A percentile compares a stretch with the other conserved stretches of the same genome.
Evolutionary conservation across 441 rosid species (phyloP).

Genomic region (Hypseocharis bilobata): DNA sequence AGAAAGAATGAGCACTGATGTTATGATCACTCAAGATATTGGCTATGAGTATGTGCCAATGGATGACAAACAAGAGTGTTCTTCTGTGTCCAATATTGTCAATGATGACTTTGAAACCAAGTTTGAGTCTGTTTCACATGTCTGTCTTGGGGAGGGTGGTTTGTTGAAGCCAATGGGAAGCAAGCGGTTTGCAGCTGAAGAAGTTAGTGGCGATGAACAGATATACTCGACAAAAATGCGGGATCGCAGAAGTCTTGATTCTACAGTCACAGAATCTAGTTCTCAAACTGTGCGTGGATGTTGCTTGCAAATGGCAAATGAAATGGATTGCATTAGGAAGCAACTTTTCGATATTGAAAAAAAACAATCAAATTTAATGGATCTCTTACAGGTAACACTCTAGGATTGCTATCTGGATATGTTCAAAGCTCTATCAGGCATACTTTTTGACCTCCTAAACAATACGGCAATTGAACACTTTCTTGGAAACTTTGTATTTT

Average conservation of each 20-base stretch:
- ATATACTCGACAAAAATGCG: conserved; percentile 36
- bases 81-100: conserved; percentile 40
- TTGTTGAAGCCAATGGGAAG: conserved; percentile 34
- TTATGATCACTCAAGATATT: conserved; percentile 33
- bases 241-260: conserved; percentile 58
- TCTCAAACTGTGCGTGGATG: conserved; percentile 41
- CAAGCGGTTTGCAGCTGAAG: conserved; percentile 40
- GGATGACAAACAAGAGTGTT: conserved; percentile 59
- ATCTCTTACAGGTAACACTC: conserved; percentile 60
- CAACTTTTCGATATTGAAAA: conserved; percentile 71
- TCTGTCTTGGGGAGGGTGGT: conserved; percentile 30
- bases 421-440: conserved; percentile 4
- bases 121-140: conserved; percentile 41
- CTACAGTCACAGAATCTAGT: conserved; percentile 55
- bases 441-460: too few species aligned
- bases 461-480: too few species aligned
- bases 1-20: conserved; percentile 38
- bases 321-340: conserved; percentile 60
- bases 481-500: too few species aligned
- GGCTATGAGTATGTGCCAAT: conserved; percentile 44
- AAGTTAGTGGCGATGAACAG: conserved; percentile 35
- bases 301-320: conserved; percentile 48
- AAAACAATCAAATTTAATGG: conserved; percentile 59
- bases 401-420: not conserved
- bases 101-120: conserved; percentile 44